Evolutionary conservation across 2,329 filamentous ascomycete species (phyloP).

Genomic region (Emergomyces pasteurianus): DNA sequence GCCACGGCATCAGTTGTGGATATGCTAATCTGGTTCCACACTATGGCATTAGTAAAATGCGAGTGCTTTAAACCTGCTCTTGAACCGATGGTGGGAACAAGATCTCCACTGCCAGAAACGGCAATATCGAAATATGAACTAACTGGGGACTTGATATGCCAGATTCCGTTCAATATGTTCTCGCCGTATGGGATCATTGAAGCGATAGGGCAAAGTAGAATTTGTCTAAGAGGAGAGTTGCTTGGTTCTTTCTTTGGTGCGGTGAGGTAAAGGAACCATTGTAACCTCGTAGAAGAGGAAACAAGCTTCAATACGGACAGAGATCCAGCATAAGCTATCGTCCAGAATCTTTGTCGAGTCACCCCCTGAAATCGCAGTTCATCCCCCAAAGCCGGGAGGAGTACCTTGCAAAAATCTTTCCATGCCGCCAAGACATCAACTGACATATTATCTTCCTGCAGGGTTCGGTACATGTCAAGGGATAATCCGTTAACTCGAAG

Average conservation of each 20-base stretch:
- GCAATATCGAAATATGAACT: slow-evolving; percentile 22
- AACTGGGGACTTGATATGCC: slow-evolving; percentile 35
- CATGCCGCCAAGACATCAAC: slow-evolving; percentile 4
- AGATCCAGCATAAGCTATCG: slow-evolving; percentile 29
- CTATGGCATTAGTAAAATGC: slow-evolving; percentile 28
- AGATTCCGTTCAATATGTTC: slow-evolving; percentile 27
- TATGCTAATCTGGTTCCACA: slow-evolving; percentile 36
- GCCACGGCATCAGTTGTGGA: slow-evolving; percentile 18
- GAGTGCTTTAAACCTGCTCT: slow-evolving; percentile 28
- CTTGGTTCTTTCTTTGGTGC: slow-evolving; percentile 27
- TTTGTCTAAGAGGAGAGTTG: slow-evolving; percentile 29
- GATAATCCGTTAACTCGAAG: slow-evolving; percentile 24
- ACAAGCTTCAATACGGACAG: slow-evolving; percentile 30
- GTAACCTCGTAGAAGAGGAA: slow-evolving; percentile 18
- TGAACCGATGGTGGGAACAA: slow-evolving; percentile 28
- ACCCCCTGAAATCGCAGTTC: slow-evolving; percentile 23
- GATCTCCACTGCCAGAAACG: slow-evolving; percentile 24
- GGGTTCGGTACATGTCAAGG: slow-evolving; percentile 13
- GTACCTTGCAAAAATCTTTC: slow-evolving; percentile 3
- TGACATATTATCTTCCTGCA: slow-evolving; percentile 3
- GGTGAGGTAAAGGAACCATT: slow-evolving; percentile 41
- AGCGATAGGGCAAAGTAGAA: slow-evolving; percentile 37
- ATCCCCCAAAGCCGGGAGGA: slow-evolving; percentile 18
- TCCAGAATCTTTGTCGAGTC: slow-evolving; percentile 30
- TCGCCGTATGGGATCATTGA: slow-evolving; percentile 28